Conservation (phyloP, 1,284 basidiomycete genomes). For the Austroboletus novae-zelandiae region DNA sequence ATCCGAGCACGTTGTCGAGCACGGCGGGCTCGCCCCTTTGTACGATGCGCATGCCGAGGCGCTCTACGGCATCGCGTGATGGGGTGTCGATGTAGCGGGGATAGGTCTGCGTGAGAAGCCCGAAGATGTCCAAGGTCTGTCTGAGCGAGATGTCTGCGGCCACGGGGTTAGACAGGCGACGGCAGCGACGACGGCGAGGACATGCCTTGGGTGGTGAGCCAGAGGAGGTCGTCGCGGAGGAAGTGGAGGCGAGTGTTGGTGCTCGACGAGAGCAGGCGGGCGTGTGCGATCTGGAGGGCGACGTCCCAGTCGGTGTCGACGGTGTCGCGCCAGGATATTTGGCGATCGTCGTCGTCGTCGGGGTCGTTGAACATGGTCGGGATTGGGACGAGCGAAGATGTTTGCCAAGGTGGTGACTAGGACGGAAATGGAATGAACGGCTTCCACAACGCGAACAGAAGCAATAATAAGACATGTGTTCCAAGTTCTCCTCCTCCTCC, state of each 20-base stretch:
- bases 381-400: background rate
- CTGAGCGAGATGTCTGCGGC: conserved; percentile 57
- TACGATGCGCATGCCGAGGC: conserved; percentile 61
- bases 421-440: no score
- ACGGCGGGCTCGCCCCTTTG: conserved; percentile 52
- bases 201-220: conserved; percentile 61
- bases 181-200: background rate
- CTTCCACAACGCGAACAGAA: no score
- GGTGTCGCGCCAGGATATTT: conserved; percentile 38
- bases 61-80: conserved; percentile 71
- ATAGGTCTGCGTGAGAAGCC: conserved; percentile 70
- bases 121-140: conserved; percentile 71
- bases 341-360: conserved; percentile 8
- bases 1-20: conserved; percentile 67
- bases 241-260: conserved; percentile 58
- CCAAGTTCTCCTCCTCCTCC: no score
- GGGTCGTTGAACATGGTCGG: background rate
- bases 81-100: conserved; percentile 71
- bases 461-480: no score
- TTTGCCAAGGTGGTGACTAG: no score
- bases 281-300: conserved; percentile 54
- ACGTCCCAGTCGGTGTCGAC: conserved; percentile 53
- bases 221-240: conserved; percentile 57
- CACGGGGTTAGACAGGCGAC: conserved; percentile 2
- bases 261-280: conserved; percentile 46